Percentiles rank a stretch among this genome's conserved stretches.
These are phyloP conservation scores for Cornus florida DNA, from an alignment of 148 eudicot species.

Conservation along the genomic window DNA sequence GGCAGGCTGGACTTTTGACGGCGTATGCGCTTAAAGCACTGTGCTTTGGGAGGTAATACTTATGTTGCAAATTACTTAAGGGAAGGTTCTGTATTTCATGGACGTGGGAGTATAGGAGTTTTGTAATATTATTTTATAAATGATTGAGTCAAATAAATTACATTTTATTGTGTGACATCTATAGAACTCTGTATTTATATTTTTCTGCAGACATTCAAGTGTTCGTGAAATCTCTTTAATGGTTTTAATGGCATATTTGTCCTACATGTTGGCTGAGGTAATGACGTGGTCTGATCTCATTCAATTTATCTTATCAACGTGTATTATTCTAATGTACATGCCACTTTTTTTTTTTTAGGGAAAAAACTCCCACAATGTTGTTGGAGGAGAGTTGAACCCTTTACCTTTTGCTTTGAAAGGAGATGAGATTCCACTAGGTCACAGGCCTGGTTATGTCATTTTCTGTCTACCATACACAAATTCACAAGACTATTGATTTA, in stretches of 20 bases:
- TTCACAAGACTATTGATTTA: too few species aligned
- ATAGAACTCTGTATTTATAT: slow-evolving; percentile 10
- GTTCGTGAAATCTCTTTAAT: slow-evolving; percentile 91
- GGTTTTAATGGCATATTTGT: slow-evolving; percentile 87
- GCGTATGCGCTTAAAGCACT: slow-evolving; percentile 73
- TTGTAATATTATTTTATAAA: too few species aligned
- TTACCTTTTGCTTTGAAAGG: too few species aligned
- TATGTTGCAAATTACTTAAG: not conserved
- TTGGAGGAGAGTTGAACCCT: too few species aligned
- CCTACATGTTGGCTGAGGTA: slow-evolving; percentile 97
- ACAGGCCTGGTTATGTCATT: too few species aligned
- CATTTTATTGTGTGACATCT: not conserved
- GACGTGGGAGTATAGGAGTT: not conserved
- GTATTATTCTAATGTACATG: not conserved
- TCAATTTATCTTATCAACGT: too few species aligned
- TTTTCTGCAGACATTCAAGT: slow-evolving; percentile 67
- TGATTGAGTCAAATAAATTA: not conserved
- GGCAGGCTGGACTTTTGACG: slow-evolving; percentile 80
- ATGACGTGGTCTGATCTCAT: slow-evolving; percentile 6
- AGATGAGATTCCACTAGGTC: too few species aligned
- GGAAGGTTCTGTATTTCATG: not conserved
- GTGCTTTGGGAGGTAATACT: slow-evolving; percentile 72
- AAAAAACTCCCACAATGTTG: too few species aligned
- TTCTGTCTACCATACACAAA: too few species aligned
- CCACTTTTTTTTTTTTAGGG: not conserved